phyloP scores from a whole-genome alignment of 345 rosid genomes.

The Fremontodendron californicum region DNA sequence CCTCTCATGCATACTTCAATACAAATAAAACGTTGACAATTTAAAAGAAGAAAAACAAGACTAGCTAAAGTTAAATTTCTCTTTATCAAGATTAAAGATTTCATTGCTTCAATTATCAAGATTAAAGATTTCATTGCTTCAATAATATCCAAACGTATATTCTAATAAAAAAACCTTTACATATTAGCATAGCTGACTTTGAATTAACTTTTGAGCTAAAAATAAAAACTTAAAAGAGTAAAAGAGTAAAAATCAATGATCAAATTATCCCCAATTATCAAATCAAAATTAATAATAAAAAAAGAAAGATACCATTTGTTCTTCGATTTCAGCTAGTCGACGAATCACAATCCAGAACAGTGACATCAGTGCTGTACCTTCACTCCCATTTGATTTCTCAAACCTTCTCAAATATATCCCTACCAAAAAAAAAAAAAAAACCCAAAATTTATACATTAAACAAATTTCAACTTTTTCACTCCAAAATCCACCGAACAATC shows the following conservation, averaged over 20 bases:
- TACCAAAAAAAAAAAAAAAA: neutral
- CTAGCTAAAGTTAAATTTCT: neutral
- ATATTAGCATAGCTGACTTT: neutral
- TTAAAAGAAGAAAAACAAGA: neutral
- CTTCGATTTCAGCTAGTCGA: constrained; percentile 54
- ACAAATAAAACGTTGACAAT: neutral
- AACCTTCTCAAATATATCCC: constrained; percentile 13
- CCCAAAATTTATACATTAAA: neutral
- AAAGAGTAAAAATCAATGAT: neutral
- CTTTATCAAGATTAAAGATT: neutral
- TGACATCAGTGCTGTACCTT: constrained; percentile 52
- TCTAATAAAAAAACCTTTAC: neutral
- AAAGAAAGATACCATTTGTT: constrained; percentile 40
- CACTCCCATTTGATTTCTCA: constrained; percentile 34
- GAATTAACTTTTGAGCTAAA: neutral
- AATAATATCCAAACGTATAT: neutral
- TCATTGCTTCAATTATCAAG: neutral
- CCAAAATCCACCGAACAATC: neutral
- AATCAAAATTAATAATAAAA: neutral
- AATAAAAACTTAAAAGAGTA: neutral
- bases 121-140: neutral
- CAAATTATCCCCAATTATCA: neutral
- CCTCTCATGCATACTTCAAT: neutral
- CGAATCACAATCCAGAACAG: constrained; percentile 50
- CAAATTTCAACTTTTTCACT: neutral